Percentiles rank a stretch among this genome's conserved stretches.
phyloP scores from a whole-genome alignment of 1,139 yeast species.

The Protomyces gravidus region DNA sequence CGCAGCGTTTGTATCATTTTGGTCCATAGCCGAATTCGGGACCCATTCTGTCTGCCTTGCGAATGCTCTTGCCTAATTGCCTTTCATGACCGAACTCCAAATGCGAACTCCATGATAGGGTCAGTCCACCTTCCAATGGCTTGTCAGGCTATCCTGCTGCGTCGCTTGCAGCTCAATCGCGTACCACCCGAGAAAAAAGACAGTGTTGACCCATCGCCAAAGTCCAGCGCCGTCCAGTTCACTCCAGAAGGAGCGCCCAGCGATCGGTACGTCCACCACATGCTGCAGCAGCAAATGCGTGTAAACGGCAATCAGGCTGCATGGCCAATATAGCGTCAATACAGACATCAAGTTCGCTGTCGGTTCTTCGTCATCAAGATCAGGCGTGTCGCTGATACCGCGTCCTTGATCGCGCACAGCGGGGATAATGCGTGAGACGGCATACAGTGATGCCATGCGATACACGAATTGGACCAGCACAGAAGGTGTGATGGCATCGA shows the following conservation, averaged over 20 bases:
- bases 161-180: conserved; percentile 57
- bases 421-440: conserved; percentile 92
- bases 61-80: no score
- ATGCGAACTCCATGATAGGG: no score
- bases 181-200: conserved; percentile 71
- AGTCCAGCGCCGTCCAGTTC: conserved; percentile 60
- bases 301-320: conserved; percentile 88
- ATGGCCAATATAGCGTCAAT: conserved; percentile 50
- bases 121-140: conserved; percentile 49
- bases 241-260: conserved; percentile 34
- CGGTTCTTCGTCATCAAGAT: conserved; percentile 3
- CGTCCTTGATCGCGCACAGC: conserved; percentile 44
- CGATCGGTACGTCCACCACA: conserved; percentile 63
- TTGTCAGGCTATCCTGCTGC: conserved; percentile 36
- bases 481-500: conserved; percentile 74
- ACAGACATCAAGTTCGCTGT: conserved; percentile 16
- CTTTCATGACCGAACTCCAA: no score
- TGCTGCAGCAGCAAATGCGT: conserved; percentile 90
- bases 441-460: conserved; percentile 79
- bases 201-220: conserved; percentile 95
- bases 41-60: no score
- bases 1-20: no score
- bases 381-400: conserved; percentile 28
- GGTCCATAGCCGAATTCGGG: no score
- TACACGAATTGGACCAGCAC: conserved; percentile 76